These are phyloP conservation scores for Thalassiosira ordinaria DNA, from an alignment of 352 stramenopile genomes.

Conservation along the genomic window DNA sequence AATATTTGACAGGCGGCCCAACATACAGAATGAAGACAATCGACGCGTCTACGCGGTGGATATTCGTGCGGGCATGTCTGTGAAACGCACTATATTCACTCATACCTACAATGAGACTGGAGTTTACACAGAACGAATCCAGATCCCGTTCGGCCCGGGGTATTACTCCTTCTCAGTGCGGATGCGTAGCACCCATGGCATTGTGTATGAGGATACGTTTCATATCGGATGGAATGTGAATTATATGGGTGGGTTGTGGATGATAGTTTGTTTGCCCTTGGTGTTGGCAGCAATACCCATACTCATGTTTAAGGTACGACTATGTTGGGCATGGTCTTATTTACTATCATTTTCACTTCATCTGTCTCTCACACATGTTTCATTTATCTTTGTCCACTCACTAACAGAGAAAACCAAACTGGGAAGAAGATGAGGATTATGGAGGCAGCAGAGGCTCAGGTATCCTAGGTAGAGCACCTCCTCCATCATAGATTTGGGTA, in stretches of 20 bases:
- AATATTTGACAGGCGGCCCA: conserved; percentile 81
- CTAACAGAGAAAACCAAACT: conserved; percentile 54
- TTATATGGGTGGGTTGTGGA: conserved; percentile 81
- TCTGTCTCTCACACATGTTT: too few species aligned
- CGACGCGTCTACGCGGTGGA: conserved; percentile 70
- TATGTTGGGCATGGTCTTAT: too few species aligned
- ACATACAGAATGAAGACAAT: conserved; percentile 69
- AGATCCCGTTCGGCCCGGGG: conserved; percentile 72
- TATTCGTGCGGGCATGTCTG: conserved; percentile 67
- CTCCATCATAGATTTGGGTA: conserved; percentile 27
- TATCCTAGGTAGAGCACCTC: conserved; percentile 51
- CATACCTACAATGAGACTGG: conserved; percentile 64
- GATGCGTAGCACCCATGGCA: conserved; percentile 70
- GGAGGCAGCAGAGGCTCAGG: conserved; percentile 32
- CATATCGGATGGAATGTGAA: conserved; percentile 82
- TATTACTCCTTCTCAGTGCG: conserved; percentile 72
- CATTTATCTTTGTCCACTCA: too few species aligned
- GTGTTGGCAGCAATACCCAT: conserved; percentile 59
- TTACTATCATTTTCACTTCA: too few species aligned
- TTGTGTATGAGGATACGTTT: conserved; percentile 82
- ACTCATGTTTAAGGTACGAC: conserved; percentile 41
- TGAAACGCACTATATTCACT: conserved; percentile 54
- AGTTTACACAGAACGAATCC: conserved; percentile 75
- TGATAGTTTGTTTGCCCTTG: conserved; percentile 66
- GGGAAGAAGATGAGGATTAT: conserved; percentile 64